phyloP scores from a whole-genome alignment of 306 rosid genomes.

The Castanospermum australe region DNA sequence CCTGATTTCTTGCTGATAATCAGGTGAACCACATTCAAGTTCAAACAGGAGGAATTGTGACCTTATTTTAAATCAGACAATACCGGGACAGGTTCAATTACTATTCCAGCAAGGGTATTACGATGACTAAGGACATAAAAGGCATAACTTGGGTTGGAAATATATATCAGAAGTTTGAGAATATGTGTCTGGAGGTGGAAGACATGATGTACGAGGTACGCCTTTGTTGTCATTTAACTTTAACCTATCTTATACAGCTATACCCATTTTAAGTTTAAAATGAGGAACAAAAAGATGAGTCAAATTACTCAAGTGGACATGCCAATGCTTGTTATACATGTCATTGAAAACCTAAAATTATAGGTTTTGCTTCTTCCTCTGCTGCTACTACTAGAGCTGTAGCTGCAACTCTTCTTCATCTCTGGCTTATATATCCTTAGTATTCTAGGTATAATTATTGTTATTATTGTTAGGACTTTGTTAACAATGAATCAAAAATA shows the following conservation, averaged over 20 bases:
- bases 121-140: slow-evolving; percentile 56
- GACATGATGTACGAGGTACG: slow-evolving; percentile 71
- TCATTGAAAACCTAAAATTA: neutral
- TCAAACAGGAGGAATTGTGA: neutral
- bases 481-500: too few species aligned
- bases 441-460: neutral
- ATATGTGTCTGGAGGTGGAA: slow-evolving; percentile 83
- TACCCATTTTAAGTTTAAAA: neutral
- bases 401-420: slow-evolving; percentile 2
- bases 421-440: neutral
- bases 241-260: neutral
- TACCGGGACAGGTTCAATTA: slow-evolving; percentile 21
- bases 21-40: slow-evolving; percentile 27
- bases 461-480: neutral
- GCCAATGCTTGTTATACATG: neutral
- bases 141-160: slow-evolving; percentile 79
- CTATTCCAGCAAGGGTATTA: slow-evolving; percentile 22
- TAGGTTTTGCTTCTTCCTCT: neutral
- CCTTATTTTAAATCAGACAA: neutral
- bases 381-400: neutral
- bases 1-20: slow-evolving; percentile 35
- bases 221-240: slow-evolving; percentile 16
- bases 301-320: neutral
- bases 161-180: slow-evolving; percentile 69
- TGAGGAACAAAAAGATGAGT: neutral